phyloP scores from a whole-genome alignment of 2,329 filamentous ascomycete species.

The Fusarium ambrosium region DNA sequence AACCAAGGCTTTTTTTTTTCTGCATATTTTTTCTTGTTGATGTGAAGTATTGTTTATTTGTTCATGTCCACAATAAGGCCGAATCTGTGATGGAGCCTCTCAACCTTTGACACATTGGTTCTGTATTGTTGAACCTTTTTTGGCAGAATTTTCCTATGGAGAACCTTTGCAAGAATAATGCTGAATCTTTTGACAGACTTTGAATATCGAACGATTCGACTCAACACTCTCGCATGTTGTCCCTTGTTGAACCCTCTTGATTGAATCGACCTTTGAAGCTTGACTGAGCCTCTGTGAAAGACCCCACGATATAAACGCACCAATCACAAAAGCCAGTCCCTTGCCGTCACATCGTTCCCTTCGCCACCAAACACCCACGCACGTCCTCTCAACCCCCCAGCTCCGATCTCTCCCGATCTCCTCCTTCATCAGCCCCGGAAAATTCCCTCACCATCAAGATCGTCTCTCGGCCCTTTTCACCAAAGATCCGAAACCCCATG shows the following conservation, averaged over 20 bases:
- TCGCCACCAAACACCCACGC: background rate
- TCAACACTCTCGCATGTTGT: background rate
- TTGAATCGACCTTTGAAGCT: too few species aligned
- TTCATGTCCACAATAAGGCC: background rate
- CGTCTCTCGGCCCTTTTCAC: conserved; percentile 53
- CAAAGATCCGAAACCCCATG: conserved; percentile 59
- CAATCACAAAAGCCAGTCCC: background rate
- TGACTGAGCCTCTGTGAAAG: background rate
- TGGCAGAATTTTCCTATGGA: background rate
- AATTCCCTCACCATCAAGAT: conserved; percentile 42
- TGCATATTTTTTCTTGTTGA: background rate
- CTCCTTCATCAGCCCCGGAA: conserved; percentile 12
- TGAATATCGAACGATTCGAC: background rate
- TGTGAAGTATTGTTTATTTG: background rate
- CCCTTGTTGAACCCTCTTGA: background rate
- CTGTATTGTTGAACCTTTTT: background rate
- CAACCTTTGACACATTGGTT: background rate
- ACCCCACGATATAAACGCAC: background rate
- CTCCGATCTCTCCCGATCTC: conserved; percentile 24
- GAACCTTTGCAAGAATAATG: background rate
- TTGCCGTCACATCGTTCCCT: background rate
- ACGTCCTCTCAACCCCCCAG: conserved; percentile 6
- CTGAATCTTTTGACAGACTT: background rate
- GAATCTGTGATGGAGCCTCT: background rate
- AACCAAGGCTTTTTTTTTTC: conserved; percentile 4